Evolutionary conservation across 768 basidiomycete genomes (phyloP).

Genomic region (Mycena capillaripes): DNA sequence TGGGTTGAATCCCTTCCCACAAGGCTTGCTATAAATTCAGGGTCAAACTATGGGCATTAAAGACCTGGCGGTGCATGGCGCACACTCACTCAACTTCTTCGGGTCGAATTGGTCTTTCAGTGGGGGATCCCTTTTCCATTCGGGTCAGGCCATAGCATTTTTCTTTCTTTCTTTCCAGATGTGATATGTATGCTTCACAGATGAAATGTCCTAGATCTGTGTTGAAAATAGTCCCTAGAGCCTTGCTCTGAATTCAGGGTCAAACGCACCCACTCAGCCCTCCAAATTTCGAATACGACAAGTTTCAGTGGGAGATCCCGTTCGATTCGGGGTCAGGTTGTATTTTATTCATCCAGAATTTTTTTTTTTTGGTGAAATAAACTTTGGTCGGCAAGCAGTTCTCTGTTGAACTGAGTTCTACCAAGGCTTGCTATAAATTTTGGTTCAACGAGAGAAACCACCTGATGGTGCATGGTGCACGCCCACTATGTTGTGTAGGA

Average conservation of each 20-base stretch:
- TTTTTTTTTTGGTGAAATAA: background rate
- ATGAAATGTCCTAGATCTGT: too few relatives aligned
- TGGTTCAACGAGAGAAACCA: background rate
- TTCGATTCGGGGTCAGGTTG: constrained; percentile 2
- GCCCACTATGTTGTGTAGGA: background rate
- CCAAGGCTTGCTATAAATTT: too few relatives aligned
- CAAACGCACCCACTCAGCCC: too few relatives aligned
- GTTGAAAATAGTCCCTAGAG: too few relatives aligned
- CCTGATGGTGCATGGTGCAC: background rate
- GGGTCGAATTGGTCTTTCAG: background rate
- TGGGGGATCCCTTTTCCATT: too few relatives aligned
- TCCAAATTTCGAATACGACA: too few relatives aligned
- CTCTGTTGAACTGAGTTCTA: background rate
- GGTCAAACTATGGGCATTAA: background rate
- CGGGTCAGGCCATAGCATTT: too few relatives aligned
- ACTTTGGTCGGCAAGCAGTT: too few relatives aligned
- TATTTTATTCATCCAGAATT: background rate
- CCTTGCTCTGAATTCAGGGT: too few relatives aligned
- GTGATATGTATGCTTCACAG: too few relatives aligned
- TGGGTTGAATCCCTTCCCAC: background rate
- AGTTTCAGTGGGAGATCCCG: background rate
- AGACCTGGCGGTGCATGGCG: background rate
- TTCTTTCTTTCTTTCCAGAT: too few relatives aligned
- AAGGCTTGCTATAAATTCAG: background rate
- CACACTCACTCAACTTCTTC: background rate